Evolutionary conservation across 2,329 filamentous ascomycete species (phyloP).

Genomic region (Colletotrichum ledebouriae): DNA sequence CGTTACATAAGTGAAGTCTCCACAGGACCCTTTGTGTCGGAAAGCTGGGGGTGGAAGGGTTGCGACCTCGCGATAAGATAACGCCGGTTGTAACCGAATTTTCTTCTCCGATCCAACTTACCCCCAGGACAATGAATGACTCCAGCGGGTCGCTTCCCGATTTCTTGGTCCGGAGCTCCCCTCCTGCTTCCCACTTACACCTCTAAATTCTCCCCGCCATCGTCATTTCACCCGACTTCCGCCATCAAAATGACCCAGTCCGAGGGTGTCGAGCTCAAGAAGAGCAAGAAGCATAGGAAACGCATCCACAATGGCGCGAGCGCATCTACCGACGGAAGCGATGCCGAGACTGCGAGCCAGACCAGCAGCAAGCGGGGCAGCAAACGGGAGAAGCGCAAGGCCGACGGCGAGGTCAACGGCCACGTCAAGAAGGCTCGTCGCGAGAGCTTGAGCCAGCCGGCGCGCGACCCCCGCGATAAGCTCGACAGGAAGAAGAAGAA

Average conservation of each 20-base stretch:
- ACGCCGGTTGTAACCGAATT: slow-evolving; percentile 37
- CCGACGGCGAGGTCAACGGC: slow-evolving; percentile 50
- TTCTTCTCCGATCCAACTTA: slow-evolving; percentile 36
- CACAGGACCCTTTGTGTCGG: slow-evolving; percentile 17
- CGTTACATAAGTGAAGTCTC: neutral
- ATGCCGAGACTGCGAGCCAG: slow-evolving; percentile 42
- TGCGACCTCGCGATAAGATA: slow-evolving; percentile 38
- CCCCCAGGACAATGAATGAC: slow-evolving; percentile 15
- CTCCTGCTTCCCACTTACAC: slow-evolving; percentile 29
- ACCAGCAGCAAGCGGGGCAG: slow-evolving; percentile 37
- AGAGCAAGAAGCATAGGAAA: slow-evolving; percentile 50
- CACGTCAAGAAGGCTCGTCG: slow-evolving; percentile 53
- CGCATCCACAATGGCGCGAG: slow-evolving; percentile 48
- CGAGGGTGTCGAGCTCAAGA: slow-evolving; percentile 48
- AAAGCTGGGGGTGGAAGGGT: slow-evolving; percentile 11
- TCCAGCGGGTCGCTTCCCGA: slow-evolving; percentile 30
- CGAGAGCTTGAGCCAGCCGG: slow-evolving; percentile 70
- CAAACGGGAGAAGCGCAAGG: slow-evolving; percentile 44
- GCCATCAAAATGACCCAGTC: slow-evolving; percentile 48
- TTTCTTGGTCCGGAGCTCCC: slow-evolving; percentile 14
- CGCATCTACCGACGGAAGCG: slow-evolving; percentile 29
- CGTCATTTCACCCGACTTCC: neutral
- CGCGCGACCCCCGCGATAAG: slow-evolving; percentile 72
- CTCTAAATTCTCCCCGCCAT: slow-evolving; percentile 43
- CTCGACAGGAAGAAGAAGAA: slow-evolving; percentile 50